Conservation (phyloP, 768 basidiomycete genomes). For the Boletus edulis region DNA sequence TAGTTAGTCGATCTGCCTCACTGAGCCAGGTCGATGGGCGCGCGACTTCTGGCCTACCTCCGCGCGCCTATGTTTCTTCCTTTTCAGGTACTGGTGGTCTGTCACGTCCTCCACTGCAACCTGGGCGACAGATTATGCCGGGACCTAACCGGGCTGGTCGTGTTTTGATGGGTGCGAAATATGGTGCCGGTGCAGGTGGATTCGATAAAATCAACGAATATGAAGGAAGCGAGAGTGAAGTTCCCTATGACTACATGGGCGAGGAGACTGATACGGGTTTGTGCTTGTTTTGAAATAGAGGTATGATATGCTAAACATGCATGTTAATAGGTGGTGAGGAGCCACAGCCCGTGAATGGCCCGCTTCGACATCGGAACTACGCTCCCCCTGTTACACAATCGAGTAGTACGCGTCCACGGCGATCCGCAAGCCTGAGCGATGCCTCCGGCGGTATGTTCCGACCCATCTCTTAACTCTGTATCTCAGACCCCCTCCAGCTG, state of each 20-base stretch:
- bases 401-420: slow-evolving; percentile 54
- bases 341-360: slow-evolving; percentile 23
- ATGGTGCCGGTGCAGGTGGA: slow-evolving; percentile 27
- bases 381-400: slow-evolving; percentile 34
- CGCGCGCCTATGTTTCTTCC: slow-evolving; percentile 32
- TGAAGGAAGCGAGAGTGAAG: slow-evolving; percentile 42
- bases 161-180: slow-evolving; percentile 43
- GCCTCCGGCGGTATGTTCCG: slow-evolving; percentile 36
- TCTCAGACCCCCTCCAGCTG: slow-evolving; percentile 23
- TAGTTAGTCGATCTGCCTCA: slow-evolving; percentile 32
- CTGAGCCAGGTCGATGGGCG: slow-evolving; percentile 34
- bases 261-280: slow-evolving; percentile 44
- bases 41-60: slow-evolving; percentile 32
- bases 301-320: slow-evolving; percentile 18
- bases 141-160: slow-evolving; percentile 48
- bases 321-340: slow-evolving; percentile 31
- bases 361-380: slow-evolving; percentile 28
- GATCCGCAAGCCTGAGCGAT: slow-evolving; percentile 79
- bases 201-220: slow-evolving; percentile 51
- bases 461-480: slow-evolving; percentile 25
- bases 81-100: slow-evolving; percentile 33
- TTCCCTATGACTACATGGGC: slow-evolving; percentile 27
- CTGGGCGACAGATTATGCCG: slow-evolving; percentile 42
- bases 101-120: slow-evolving; percentile 39
- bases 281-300: slow-evolving; percentile 11